Percentiles rank a stretch among this genome's conserved stretches.
Conservation (phyloP, 73 alveolate species). For the Stentor roeselii region DNA sequence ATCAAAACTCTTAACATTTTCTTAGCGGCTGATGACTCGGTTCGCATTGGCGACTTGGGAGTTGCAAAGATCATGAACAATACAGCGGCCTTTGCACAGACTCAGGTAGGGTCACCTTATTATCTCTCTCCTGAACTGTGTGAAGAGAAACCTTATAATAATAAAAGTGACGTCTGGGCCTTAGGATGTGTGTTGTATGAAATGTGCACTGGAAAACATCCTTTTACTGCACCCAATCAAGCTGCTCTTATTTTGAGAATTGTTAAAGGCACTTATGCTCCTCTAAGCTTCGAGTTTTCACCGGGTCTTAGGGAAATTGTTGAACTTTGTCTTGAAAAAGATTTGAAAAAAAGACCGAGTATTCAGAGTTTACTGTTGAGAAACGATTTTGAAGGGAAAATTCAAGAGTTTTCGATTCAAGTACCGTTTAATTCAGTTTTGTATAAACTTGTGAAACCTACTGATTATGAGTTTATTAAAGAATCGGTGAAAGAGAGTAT, state of each 20-base stretch:
- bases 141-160: slow-evolving; percentile 81
- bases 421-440: neutral
- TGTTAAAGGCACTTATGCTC: slow-evolving; percentile 88
- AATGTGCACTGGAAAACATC: slow-evolving; percentile 93
- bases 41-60: slow-evolving; percentile 81
- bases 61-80: slow-evolving; percentile 51
- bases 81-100: slow-evolving; percentile 24
- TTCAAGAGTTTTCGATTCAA: neutral
- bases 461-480: too few relatives aligned
- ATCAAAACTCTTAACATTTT: slow-evolving; percentile 70
- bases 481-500: neutral
- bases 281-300: slow-evolving; percentile 81
- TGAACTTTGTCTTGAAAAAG: slow-evolving; percentile 78
- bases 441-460: neutral
- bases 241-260: slow-evolving; percentile 94
- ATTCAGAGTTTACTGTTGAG: neutral
- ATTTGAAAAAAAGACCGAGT: slow-evolving; percentile 82
- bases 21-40: slow-evolving; percentile 57
- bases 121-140: slow-evolving; percentile 97
- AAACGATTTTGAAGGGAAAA: neutral
- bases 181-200: slow-evolving; percentile 99
- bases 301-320: slow-evolving; percentile 69
- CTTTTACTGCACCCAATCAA: slow-evolving; percentile 93
- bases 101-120: slow-evolving; percentile 83
- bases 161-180: slow-evolving; percentile 74